Base-by-base conservation (phyloP, 1,284 basidiomycete species). In the Mycena citricolor region DNA sequence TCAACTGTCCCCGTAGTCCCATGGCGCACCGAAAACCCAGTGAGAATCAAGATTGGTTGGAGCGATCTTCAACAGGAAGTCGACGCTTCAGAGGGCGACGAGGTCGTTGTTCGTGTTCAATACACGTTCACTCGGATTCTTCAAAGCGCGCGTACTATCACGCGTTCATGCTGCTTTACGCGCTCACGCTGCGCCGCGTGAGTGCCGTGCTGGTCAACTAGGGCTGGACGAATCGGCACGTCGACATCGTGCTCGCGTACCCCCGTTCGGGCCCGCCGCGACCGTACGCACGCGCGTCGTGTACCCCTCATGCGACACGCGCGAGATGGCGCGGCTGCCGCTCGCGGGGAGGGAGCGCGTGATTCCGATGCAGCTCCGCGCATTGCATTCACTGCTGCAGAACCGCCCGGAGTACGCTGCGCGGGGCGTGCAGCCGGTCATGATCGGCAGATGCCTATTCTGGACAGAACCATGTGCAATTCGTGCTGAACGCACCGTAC, bases 261-360 rank as follows among this genome's bases (percentile, higher is more conserved):
- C 57, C 44, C 59, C 43, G 55, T 36, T 14, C 59, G n/a, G n/a
- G 31, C 43, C 55, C 52, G 52, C 55, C 23, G 44, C 62, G 41
- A 61, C 54, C 61, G 10, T 58, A 58, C 14, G 52, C 47, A 17
- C 78, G 5, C 62, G 59, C 30, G 78, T 86, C 32, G 89, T 97
- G 1, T 97, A 92, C 60, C 95, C 95, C 0, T 91, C 95, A 0
- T 98, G 95, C 60, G 91, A 97, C 60, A 95, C 91, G 0, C 69
- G 71, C 3, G 81, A 81, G 50, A 81, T 98, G 65, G 66, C 73
- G 1, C 61, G 64, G 17, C 83, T 93, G 44, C 67, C 79, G 0
- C 68, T 97, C 13, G 73, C 76, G 20, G 62, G 65, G 3, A 71
- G 90, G 32, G 73, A 83, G 45, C 74, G 72, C n/a, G 71, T 90